These are phyloP conservation scores for Pseudofabraea citricarpa DNA, from an alignment of 2,329 filamentous ascomycete genomes.

Conservation along the genomic window DNA sequence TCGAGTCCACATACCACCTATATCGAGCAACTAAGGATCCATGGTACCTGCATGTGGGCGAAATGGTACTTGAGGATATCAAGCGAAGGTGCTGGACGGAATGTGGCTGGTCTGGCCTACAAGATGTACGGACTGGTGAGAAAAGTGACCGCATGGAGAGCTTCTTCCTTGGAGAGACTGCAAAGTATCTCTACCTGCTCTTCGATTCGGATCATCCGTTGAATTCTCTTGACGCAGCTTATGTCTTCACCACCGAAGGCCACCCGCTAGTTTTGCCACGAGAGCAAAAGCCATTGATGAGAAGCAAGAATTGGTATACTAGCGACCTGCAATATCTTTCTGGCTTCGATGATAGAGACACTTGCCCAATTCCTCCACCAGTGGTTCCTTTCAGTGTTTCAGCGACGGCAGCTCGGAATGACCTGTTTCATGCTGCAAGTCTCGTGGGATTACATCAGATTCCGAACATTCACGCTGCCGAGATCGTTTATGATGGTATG, in stretches of 20 bases:
- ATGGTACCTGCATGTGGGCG: slow-evolving; percentile 93
- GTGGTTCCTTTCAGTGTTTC: slow-evolving; percentile 68
- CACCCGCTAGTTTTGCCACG: slow-evolving; percentile 84
- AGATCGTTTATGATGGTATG: slow-evolving; percentile 37
- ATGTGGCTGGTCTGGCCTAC: slow-evolving; percentile 90
- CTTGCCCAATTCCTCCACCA: slow-evolving; percentile 61
- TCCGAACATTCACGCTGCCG: slow-evolving; percentile 53
- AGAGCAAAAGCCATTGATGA: slow-evolving; percentile 21
- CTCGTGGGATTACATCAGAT: slow-evolving; percentile 78
- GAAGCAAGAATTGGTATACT: slow-evolving; percentile 9
- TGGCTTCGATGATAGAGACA: slow-evolving; percentile 32
- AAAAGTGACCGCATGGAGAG: slow-evolving; percentile 96
- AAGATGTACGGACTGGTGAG: slow-evolving; percentile 77
- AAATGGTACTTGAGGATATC: slow-evolving; percentile 91
- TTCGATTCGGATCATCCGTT: slow-evolving; percentile 84
- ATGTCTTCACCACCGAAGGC: slow-evolving; percentile 93
- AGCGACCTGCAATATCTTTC: slow-evolving; percentile 32
- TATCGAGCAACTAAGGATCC: slow-evolving; percentile 90
- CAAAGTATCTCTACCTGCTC: slow-evolving; percentile 90
- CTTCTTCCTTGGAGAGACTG: slow-evolving; percentile 94
- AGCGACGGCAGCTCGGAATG: slow-evolving; percentile 69
- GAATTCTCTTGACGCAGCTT: slow-evolving; percentile 80
- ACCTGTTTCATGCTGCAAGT: slow-evolving; percentile 85
- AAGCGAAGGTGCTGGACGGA: slow-evolving; percentile 81
- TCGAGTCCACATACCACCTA: slow-evolving; percentile 95